phyloP scores from a whole-genome alignment of 306 rosid genomes.

The Trifolium subterraneum region DNA sequence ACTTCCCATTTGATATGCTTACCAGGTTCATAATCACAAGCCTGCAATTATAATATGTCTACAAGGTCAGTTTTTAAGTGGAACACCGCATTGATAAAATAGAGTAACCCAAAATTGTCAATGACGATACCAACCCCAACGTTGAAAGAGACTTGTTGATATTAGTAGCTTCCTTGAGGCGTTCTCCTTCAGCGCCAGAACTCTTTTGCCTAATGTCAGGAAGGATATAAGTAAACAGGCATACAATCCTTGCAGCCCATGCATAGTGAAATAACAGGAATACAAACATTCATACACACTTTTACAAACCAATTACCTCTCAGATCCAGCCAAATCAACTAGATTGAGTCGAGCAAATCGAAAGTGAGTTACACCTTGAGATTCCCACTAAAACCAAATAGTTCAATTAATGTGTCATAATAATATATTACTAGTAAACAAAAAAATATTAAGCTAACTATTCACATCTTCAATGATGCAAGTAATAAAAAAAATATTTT shows the following conservation, averaged over 20 bases:
- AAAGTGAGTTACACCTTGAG: constrained; percentile 92
- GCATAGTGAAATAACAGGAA: background rate
- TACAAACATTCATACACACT: constrained; percentile 19
- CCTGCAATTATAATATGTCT: constrained; percentile 57
- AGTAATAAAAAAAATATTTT: constrained; percentile 21
- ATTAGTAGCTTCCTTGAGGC: constrained; percentile 97
- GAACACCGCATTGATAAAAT: constrained; percentile 14
- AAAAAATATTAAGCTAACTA: background rate
- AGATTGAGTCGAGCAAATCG: constrained; percentile 96
- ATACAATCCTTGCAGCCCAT: background rate
- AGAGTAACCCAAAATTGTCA: constrained; percentile 32
- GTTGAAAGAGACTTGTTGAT: constrained; percentile 99
- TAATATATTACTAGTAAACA: constrained; percentile 36
- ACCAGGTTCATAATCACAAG: constrained; percentile 98
- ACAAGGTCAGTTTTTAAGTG: constrained; percentile 26
- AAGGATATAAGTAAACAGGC: constrained; percentile 14
- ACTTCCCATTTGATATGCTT: constrained; percentile 82
- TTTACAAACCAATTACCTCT: constrained; percentile 65
- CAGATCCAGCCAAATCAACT: constrained; percentile 99
- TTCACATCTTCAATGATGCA: too few species aligned
- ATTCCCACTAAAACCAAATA: constrained; percentile 81
- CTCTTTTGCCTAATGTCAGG: constrained; percentile 86
- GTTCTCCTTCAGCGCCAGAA: constrained; percentile 99
- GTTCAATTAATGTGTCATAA: constrained; percentile 23
- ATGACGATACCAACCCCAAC: constrained; percentile 67